Conservation (phyloP, 768 basidiomycete genomes). For the Tricholoma sp. region DNA sequence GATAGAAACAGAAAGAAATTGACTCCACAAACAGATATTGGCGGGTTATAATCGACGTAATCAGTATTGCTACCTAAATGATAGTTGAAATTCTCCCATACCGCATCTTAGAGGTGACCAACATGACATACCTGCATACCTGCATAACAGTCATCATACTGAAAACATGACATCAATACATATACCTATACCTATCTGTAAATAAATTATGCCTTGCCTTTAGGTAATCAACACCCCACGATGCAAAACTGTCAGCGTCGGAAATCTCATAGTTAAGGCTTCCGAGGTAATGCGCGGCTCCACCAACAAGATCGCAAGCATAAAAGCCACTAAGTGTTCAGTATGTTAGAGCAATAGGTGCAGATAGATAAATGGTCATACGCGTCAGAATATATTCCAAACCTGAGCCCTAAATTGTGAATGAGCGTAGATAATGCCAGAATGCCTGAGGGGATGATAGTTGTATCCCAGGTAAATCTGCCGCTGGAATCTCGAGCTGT, state of each 20-base stretch:
- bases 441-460: conserved; percentile 32
- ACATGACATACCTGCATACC: no score
- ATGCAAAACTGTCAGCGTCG: conserved; percentile 43
- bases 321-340: conserved; percentile 31
- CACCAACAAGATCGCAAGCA: conserved; percentile 42
- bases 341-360: background rate
- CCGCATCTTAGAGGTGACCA: background rate
- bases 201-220: conserved; percentile 23
- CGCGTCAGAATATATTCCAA: conserved; percentile 57
- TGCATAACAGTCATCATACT: conserved; percentile 49
- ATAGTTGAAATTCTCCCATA: no score
- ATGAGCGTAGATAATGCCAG: conserved; percentile 34
- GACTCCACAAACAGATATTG: conserved; percentile 28
- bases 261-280: conserved; percentile 41
- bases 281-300: conserved; percentile 39
- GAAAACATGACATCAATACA: background rate
- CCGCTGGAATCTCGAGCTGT: conserved; percentile 34
- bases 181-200: background rate
- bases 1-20: background rate
- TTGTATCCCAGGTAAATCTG: conserved; percentile 39
- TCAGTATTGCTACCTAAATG: conserved; percentile 33
- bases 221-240: conserved; percentile 43
- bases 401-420: conserved; percentile 46
- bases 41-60: conserved; percentile 41
- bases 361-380: conserved; percentile 11